These are phyloP conservation scores for Suillus spraguei DNA, from an alignment of 768 basidiomycete species.

Conservation along the genomic window DNA sequence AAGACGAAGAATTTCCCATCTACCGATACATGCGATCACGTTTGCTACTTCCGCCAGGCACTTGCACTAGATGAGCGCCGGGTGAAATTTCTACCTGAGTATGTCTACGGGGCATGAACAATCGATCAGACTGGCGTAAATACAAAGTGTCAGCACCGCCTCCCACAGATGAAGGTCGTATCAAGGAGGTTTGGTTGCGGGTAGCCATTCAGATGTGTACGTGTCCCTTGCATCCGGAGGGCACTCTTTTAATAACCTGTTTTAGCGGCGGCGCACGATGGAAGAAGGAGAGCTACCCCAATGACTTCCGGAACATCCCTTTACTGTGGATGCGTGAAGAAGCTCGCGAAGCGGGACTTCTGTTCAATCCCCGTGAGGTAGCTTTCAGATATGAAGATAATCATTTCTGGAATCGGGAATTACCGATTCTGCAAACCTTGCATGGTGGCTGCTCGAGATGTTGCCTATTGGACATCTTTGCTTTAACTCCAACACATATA, in stretches of 20 bases:
- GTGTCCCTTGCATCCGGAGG: conserved; percentile 4
- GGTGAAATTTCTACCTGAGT: conserved; percentile 29
- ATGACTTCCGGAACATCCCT: conserved; percentile 11
- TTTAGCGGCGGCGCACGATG: conserved; percentile 1
- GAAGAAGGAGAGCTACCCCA: neutral
- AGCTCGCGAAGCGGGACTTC: conserved; percentile 23
- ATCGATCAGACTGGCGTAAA: conserved; percentile 2
- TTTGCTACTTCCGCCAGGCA: conserved; percentile 30
- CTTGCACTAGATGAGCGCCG: conserved; percentile 30
- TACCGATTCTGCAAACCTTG: neutral
- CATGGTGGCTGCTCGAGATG: conserved; percentile 7
- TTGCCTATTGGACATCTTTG: neutral
- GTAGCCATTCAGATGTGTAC: conserved; percentile 28
- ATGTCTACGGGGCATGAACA: conserved; percentile 23
- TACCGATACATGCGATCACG: conserved; percentile 15
- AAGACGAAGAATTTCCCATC: conserved; percentile 27
- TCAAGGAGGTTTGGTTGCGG: conserved; percentile 33
- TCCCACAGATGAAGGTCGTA: conserved; percentile 11
- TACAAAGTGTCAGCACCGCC: neutral
- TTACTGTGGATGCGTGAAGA: conserved; percentile 28
- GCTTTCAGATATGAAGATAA: neutral
- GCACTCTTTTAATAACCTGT: conserved; percentile 29
- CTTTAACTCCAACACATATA: neutral
- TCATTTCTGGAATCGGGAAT: neutral
- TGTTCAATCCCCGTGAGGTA: conserved; percentile 9